Percentiles rank a stretch among this genome's conserved stretches.
These are phyloP conservation scores for Termitomyces heimii DNA, from an alignment of 768 basidiomycete species.

Conservation along the genomic window DNA sequence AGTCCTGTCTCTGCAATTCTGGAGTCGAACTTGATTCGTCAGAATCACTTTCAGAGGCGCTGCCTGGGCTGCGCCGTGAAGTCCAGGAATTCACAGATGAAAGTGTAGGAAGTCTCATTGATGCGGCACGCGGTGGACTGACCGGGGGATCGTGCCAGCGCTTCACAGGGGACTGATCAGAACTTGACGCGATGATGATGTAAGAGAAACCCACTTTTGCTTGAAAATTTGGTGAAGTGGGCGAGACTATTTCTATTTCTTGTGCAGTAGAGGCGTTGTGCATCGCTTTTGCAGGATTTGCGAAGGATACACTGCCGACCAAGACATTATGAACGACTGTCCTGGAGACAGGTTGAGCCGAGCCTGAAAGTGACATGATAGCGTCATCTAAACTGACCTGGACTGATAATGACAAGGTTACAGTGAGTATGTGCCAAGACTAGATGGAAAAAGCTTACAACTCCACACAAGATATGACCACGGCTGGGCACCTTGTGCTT, in stretches of 20 bases:
- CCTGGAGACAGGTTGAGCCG: constrained; percentile 24
- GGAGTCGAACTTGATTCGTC: constrained; percentile 14
- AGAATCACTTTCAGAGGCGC: constrained; percentile 10
- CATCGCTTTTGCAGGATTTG: constrained; percentile 68
- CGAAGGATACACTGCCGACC: constrained; percentile 76
- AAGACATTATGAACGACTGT: constrained; percentile 71
- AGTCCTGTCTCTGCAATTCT: constrained; percentile 14
- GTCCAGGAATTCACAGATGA: constrained; percentile 22
- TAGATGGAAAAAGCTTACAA: constrained; percentile 42
- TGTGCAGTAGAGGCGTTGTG: constrained; percentile 81
- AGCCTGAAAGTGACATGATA: background rate
- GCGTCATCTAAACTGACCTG: constrained; percentile 8
- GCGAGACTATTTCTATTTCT: constrained; percentile 71
- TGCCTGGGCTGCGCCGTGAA: constrained; percentile 14
- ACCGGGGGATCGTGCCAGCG: constrained; percentile 68
- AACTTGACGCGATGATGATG: constrained; percentile 1
- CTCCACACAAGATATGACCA: constrained; percentile 68
- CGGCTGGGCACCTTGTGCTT: constrained; percentile 75
- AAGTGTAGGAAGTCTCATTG: constrained; percentile 25
- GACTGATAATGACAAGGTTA: constrained; percentile 8
- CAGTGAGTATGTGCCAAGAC: background rate
- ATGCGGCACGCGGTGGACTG: constrained; percentile 43
- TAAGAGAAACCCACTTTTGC: constrained; percentile 33
- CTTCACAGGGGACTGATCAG: constrained; percentile 22
- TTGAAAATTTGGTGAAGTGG: constrained; percentile 46